Base-by-base conservation (phyloP, 2,329 filamentous ascomycete genomes). In the Cordyceps cateniannulata region DNA sequence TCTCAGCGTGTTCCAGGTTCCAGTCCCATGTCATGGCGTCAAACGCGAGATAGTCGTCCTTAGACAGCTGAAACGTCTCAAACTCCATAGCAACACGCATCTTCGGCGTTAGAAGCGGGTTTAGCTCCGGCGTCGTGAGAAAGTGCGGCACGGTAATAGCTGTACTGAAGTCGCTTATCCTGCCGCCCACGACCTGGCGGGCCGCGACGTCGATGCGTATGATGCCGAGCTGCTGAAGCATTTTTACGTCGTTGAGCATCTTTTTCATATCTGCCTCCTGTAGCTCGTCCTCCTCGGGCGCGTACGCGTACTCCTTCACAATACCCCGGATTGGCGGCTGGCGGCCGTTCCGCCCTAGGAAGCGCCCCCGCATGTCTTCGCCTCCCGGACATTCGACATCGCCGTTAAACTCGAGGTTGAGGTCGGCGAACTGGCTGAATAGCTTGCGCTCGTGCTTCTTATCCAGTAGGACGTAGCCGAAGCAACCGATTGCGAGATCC, bases 171-270 rank as follows among this genome's bases (percentile, higher is more conserved):
- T 45, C 42, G 42, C n/a, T 22, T 7, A 45, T 45, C 42, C n/a
- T 6, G n/a, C n/a, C n/a, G 18, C 42, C 42, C 4, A 45, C 9
- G 3, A 45, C 1, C n/a, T 45, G 42, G 3, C 42, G 42, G 42
- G 9, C n/a, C 5, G 5, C 42, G n/a, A 45, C n/a, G n/a, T 45
- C 42, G 5, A 45, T 45, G 1, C 42, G 7, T 20, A 22, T 20
- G 42, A 45, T 45, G n/a, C 42, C 42, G 42, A 45, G 42, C n/a
- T 45, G 42, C 42, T 45, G 42, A n/a, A 45, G 42, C n/a, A 10
- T 20, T 2, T 20, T 45, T 6, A 45, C 8, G 42, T 45, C 42
- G n/a, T 2, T 6, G 2, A 45, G 42, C n/a, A 22, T 10, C n/a
- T 45, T 45, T 22, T 20, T 10, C 42, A n/a, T n/a, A 22, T 20